Conservation (phyloP, 2,329 filamentous ascomycete genomes). For the Cladophialophora exuberans region DNA sequence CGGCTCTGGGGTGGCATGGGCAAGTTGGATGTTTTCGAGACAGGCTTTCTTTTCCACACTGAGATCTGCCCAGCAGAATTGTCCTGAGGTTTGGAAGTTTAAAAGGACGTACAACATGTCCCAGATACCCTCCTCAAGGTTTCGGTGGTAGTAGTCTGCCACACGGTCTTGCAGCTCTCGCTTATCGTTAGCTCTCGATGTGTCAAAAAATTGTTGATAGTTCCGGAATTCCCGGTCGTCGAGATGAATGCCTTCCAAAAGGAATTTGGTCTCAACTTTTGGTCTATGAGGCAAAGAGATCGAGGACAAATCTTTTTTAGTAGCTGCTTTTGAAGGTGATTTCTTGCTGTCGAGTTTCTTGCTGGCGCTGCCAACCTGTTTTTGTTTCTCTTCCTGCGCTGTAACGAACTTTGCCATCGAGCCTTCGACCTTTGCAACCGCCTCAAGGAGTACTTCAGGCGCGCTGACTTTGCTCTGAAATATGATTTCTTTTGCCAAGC, state of each 20-base stretch:
- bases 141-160: conserved; percentile 11
- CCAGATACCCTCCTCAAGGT: conserved; percentile 25
- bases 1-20: neutral
- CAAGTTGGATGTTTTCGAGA: conserved; percentile 17
- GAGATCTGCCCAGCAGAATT: conserved; percentile 20
- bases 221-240: conserved; percentile 7
- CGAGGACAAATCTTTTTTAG: neutral
- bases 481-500: conserved; percentile 14
- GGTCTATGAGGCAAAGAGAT: neutral
- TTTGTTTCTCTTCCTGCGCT: conserved; percentile 15
- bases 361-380: neutral
- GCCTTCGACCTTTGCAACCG: conserved; percentile 21
- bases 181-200: neutral
- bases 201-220: conserved; percentile 17
- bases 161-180: conserved; percentile 8
- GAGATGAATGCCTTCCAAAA: conserved; percentile 6
- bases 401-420: conserved; percentile 28
- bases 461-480: conserved; percentile 3
- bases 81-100: conserved; percentile 7
- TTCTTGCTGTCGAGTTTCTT: conserved; percentile 3
- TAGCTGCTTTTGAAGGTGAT: neutral
- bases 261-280: neutral
- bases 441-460: conserved; percentile 16
- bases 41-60: conserved; percentile 18
- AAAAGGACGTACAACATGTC: conserved; percentile 20